A percentile compares a stretch with the other conserved stretches of the same genome.
Evolutionary conservation across 495 filamentous ascomycete genomes (phyloP).

Genomic region (Podospora pseudoanserina): DNA sequence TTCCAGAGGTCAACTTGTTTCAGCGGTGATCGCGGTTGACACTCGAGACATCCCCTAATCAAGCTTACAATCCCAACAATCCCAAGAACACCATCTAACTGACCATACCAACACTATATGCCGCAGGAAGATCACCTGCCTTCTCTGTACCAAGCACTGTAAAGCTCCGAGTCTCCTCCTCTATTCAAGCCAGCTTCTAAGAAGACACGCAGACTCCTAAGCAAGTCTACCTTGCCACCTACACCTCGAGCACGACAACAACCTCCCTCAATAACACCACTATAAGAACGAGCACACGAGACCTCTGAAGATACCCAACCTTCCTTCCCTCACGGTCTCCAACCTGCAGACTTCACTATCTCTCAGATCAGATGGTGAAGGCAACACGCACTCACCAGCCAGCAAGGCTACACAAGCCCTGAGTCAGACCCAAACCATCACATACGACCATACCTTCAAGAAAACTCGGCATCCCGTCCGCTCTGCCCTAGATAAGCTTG

Average conservation of each 20-base stretch:
- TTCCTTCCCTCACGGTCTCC: neutral
- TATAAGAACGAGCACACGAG: neutral
- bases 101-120: too few relatives aligned
- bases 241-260: too few relatives aligned
- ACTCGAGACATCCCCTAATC: too few relatives aligned
- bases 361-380: too few relatives aligned
- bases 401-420: neutral
- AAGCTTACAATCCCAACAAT: too few relatives aligned
- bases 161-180: neutral
- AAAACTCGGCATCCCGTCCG: conserved; percentile 11
- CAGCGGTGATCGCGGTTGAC: too few relatives aligned
- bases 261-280: neutral
- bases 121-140: too few relatives aligned
- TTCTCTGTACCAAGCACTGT: too few relatives aligned
- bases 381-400: too few relatives aligned
- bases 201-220: neutral
- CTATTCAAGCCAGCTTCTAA: neutral
- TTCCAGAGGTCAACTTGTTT: too few relatives aligned
- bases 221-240: neutral
- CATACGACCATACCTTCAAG: neutral
- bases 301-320: neutral
- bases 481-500: neutral
- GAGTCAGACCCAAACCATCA: neutral
- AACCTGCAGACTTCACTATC: too few relatives aligned
- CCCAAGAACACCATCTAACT: too few relatives aligned